phyloP scores from a whole-genome alignment of 192 early-diverging fungal genomes.

The Rhizoclosmatium sp. region DNA sequence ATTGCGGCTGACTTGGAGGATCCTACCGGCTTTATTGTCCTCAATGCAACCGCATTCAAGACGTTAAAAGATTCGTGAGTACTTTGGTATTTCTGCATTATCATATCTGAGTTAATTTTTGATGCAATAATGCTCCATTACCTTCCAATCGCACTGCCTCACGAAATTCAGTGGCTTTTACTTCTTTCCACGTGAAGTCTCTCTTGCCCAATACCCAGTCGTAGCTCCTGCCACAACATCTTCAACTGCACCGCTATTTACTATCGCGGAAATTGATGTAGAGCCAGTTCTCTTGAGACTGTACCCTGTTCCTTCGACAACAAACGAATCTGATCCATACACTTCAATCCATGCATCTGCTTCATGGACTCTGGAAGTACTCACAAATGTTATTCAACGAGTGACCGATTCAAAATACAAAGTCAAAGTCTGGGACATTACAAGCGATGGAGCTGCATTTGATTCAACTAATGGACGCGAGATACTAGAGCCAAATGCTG shows the following conservation, averaged over 20 bases:
- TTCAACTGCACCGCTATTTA: neutral
- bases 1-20: neutral
- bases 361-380: neutral
- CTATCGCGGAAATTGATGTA: neutral
- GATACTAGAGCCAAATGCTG: too few species aligned
- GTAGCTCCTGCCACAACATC: neutral
- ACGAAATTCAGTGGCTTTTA: too few species aligned
- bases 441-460: neutral
- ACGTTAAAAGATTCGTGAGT: neutral
- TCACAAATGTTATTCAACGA: neutral
- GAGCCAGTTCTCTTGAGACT: neutral
- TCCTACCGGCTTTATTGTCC: conserved; percentile 1
- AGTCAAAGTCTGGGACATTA: neutral
- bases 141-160: neutral
- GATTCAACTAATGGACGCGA: neutral
- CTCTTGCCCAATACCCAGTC: neutral
- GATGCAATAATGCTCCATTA: neutral
- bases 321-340: neutral
- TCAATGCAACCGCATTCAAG: neutral
- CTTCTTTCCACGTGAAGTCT: neutral
- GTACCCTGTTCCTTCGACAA: neutral
- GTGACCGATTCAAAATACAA: neutral
- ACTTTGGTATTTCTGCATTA: neutral
- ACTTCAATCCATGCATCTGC: neutral
- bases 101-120: neutral